Evolutionary conservation across 2,329 filamentous ascomycete species (phyloP).

Genomic region (Ophiostoma ips): DNA sequence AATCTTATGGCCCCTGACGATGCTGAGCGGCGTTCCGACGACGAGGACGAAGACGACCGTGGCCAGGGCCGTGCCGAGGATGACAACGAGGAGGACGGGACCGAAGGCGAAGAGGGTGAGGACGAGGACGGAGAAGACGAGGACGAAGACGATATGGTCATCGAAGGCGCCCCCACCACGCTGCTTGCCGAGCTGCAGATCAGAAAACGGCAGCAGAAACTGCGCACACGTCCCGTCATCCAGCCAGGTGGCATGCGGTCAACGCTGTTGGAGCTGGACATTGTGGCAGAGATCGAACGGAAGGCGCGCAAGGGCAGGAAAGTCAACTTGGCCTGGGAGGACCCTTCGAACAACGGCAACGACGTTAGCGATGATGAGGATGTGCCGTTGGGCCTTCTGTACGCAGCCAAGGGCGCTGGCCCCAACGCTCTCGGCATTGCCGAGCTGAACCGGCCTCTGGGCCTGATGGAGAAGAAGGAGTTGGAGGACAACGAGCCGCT

Average conservation of each 20-base stretch:
- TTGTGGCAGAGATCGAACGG: constrained; percentile 73
- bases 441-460: constrained; percentile 51
- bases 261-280: constrained; percentile 80
- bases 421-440: constrained; percentile 31
- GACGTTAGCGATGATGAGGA: constrained; percentile 67
- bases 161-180: constrained; percentile 68
- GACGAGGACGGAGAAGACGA: constrained; percentile 32
- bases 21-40: constrained; percentile 21
- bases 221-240: constrained; percentile 56
- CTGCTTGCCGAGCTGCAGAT: constrained; percentile 83
- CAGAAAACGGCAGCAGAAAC: constrained; percentile 77
- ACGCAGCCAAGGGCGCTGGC: constrained; percentile 45
- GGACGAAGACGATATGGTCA: constrained; percentile 34
- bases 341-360: constrained; percentile 34
- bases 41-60: constrained; percentile 21
- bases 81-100: constrained; percentile 26
- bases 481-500: constrained; percentile 88
- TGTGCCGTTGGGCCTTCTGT: constrained; percentile 73
- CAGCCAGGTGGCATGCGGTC: constrained; percentile 68
- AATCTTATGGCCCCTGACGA: constrained; percentile 13
- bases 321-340: constrained; percentile 86
- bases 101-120: constrained; percentile 25
- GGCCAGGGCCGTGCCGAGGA: constrained; percentile 25
- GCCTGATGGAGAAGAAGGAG: constrained; percentile 66
- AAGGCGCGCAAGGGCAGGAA: constrained; percentile 59